These are phyloP conservation scores for Dactylonectria macrodidyma DNA, from an alignment of 2,329 filamentous ascomycete genomes.

Conservation along the genomic window DNA sequence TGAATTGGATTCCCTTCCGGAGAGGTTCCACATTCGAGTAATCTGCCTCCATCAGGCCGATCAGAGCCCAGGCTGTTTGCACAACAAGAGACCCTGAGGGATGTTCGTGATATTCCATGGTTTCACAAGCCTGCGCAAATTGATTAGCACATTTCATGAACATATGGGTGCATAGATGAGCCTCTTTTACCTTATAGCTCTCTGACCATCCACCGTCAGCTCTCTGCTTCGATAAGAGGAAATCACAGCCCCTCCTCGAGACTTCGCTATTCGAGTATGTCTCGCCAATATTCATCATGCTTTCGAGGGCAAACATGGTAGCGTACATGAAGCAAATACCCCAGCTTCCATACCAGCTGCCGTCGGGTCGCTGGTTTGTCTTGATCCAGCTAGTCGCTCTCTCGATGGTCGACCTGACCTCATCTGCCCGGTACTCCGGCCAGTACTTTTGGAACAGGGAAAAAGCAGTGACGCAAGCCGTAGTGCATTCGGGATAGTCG, in stretches of 20 bases:
- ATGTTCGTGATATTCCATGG: conserved; percentile 82
- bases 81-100: conserved; percentile 86
- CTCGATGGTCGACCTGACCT: conserved; percentile 81
- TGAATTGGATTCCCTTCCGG: conserved; percentile 80
- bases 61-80: conserved; percentile 92
- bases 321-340: conserved; percentile 99
- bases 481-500: conserved; percentile 98
- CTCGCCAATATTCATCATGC: conserved; percentile 85
- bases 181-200: conserved; percentile 78
- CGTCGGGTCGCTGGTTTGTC: conserved; percentile 81
- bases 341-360: conserved; percentile 99
- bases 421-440: conserved; percentile 82
- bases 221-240: conserved; percentile 87
- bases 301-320: conserved; percentile 95
- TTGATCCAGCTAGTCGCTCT: conserved; percentile 89
- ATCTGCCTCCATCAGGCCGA: conserved; percentile 85
- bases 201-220: conserved; percentile 97
- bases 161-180: neutral
- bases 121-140: conserved; percentile 77
- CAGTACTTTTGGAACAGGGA: conserved; percentile 86
- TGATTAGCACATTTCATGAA: conserved; percentile 32
- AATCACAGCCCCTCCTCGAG: conserved; percentile 84
- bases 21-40: conserved; percentile 84
- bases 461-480: conserved; percentile 90
- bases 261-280: conserved; percentile 81